Evolutionary conservation across 2,329 filamentous ascomycete species (phyloP).

Genomic region (Cucurbitaria berberidis): DNA sequence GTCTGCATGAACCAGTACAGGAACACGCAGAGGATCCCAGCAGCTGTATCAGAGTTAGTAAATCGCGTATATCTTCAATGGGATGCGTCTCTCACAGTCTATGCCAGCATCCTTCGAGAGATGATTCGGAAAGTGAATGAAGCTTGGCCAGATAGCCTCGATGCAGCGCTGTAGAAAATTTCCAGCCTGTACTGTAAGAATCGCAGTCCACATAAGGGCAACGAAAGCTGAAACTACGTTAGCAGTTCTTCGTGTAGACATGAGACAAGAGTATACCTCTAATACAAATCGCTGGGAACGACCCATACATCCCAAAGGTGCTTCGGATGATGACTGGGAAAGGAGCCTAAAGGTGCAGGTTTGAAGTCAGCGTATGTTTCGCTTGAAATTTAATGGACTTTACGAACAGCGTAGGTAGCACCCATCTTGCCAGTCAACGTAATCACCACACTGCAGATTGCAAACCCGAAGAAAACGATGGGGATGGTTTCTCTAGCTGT

Average conservation of each 20-base stretch:
- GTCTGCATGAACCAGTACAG: conserved; percentile 60
- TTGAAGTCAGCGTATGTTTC: background rate
- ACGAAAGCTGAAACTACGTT: conserved; percentile 43
- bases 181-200: conserved; percentile 55
- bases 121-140: conserved; percentile 49
- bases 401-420: conserved; percentile 40
- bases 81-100: conserved; percentile 24
- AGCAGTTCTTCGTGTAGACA: background rate
- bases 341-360: conserved; percentile 15
- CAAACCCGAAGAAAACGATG: conserved; percentile 57
- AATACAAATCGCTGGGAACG: conserved; percentile 54
- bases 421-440: conserved; percentile 57
- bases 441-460: conserved; percentile 55
- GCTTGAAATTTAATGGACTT: background rate
- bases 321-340: conserved; percentile 54
- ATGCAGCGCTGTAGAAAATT: conserved; percentile 53
- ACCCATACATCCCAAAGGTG: conserved; percentile 54
- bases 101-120: conserved; percentile 40
- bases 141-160: conserved; percentile 52
- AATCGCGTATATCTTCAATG: background rate
- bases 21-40: conserved; percentile 58
- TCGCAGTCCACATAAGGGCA: conserved; percentile 57
- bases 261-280: conserved; percentile 15
- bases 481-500: conserved; percentile 57
- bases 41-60: conserved; percentile 40